Evolutionary conservation across 2,329 filamentous ascomycete species (phyloP).

Genomic region (Coniella lustricola): DNA sequence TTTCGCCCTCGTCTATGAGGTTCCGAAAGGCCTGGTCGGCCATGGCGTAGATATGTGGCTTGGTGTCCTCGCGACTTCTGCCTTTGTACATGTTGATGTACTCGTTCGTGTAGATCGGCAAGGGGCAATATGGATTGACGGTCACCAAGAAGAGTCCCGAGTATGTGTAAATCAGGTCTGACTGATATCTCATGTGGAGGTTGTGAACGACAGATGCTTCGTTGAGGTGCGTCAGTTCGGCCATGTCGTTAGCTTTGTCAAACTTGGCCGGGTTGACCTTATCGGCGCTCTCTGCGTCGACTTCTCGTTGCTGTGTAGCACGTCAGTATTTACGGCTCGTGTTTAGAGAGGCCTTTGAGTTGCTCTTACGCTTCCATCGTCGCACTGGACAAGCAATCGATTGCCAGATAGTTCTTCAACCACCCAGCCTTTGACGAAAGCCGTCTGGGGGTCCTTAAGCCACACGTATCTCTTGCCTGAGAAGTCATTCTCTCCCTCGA

Average conservation of each 20-base stretch:
- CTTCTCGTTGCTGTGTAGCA: constrained; percentile 67
- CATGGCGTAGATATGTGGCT: constrained; percentile 96
- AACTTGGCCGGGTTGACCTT: constrained; percentile 99
- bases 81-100: constrained; percentile 99
- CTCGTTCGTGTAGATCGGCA: constrained; percentile 93
- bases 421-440: constrained; percentile 90
- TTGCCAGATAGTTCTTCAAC: constrained; percentile 69
- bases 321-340: background rate
- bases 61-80: constrained; percentile 82
- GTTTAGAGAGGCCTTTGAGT: background rate
- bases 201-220: constrained; percentile 98
- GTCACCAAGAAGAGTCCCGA: constrained; percentile 95
- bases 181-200: constrained; percentile 86
- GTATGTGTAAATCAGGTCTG: constrained; percentile 97
- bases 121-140: constrained; percentile 89
- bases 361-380: constrained; percentile 72
- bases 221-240: constrained; percentile 94
- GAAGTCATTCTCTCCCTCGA: constrained; percentile 98
- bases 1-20: constrained; percentile 86
- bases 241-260: constrained; percentile 99
- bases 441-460: constrained; percentile 78
- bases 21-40: constrained; percentile 95
- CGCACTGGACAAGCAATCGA: constrained; percentile 78
- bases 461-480: constrained; percentile 98
- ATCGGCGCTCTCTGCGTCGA: constrained; percentile 81